Percentiles rank a stretch among this genome's conserved stretches.
These are phyloP conservation scores for Penicillium antarcticum DNA, from an alignment of 495 filamentous ascomycete species.

Conservation along the genomic window DNA sequence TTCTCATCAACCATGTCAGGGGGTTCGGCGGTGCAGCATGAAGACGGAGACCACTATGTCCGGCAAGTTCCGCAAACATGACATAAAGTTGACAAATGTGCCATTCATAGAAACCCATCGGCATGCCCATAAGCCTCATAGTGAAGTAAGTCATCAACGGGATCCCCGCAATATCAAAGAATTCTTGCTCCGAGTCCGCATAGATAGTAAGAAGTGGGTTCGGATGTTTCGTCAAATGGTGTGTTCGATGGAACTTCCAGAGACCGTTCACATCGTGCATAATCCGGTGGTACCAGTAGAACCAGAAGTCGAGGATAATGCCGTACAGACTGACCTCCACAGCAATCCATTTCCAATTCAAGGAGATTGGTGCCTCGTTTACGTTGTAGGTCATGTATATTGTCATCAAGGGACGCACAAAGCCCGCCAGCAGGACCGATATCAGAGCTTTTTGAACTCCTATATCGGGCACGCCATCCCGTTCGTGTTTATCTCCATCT, in stretches of 20 bases:
- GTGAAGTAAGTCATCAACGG: constrained; percentile 9
- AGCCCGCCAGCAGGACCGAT: constrained; percentile 10
- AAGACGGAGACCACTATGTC: constrained; percentile 14
- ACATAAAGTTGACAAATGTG: constrained; percentile 16
- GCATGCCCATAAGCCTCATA: constrained; percentile 8
- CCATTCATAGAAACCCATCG: constrained; percentile 21
- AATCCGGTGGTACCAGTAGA: constrained; percentile 15
- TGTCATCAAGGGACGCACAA: constrained; percentile 9
- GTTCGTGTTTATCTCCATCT: constrained; percentile 16
- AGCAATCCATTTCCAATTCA: constrained; percentile 6
- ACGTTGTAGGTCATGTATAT: constrained; percentile 11
- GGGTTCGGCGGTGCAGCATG: constrained; percentile 12
- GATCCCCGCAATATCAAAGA: constrained; percentile 11
- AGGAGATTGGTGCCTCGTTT: constrained; percentile 41
- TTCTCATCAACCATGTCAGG: constrained; percentile 9
- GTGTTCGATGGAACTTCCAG: constrained; percentile 14
- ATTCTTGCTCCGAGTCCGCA: constrained; percentile 12
- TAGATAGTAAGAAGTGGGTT: constrained; percentile 11
- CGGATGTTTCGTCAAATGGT: constrained; percentile 13
- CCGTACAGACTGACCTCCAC: constrained; percentile 12
- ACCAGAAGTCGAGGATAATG: constrained; percentile 14
- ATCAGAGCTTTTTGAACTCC: constrained; percentile 7
- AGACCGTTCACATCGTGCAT: constrained; percentile 13
- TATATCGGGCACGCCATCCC: constrained; percentile 16
- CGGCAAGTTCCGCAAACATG: constrained; percentile 12